phyloP scores from a whole-genome alignment of 148 eudicot genomes.

The Dysphania ambrosioides region DNA sequence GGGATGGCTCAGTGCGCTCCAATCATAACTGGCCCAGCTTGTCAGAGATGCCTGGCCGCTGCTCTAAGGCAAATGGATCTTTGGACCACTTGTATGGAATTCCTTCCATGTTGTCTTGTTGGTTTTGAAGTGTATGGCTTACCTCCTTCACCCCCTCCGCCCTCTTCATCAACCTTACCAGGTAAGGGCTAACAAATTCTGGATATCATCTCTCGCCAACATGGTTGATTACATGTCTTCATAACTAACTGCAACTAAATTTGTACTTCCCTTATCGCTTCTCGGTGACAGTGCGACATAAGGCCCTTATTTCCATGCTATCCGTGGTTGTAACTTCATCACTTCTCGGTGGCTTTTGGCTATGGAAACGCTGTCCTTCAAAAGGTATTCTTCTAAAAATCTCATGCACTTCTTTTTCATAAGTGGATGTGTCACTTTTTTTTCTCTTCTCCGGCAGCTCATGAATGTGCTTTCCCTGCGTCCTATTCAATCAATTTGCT shows the following conservation, averaged over 20 bases:
- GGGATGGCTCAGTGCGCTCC: slow-evolving; percentile 29
- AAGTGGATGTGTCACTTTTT: not conserved
- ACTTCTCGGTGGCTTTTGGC: slow-evolving; percentile 19
- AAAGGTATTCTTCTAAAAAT: not conserved
- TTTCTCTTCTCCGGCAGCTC: too few species aligned
- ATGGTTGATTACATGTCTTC: not conserved
- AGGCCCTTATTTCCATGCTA: slow-evolving; percentile 2
- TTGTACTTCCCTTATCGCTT: not conserved
- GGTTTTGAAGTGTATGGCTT: slow-evolving; percentile 22
- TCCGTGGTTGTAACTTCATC: slow-evolving; percentile 2
- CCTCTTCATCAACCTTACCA: slow-evolving; percentile 5
- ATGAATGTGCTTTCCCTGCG: too few species aligned
- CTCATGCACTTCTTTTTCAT: not conserved
- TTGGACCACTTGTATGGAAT: slow-evolving; percentile 23
- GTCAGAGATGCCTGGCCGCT: slow-evolving; percentile 26
- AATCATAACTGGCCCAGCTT: slow-evolving; percentile 23
- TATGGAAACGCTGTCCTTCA: slow-evolving; percentile 15
- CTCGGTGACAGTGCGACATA: slow-evolving; percentile 8
- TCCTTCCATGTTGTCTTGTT: slow-evolving; percentile 36
- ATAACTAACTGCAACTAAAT: not conserved
- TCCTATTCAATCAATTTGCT: not conserved
- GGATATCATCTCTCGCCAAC: not conserved
- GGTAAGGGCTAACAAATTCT: slow-evolving; percentile 1
- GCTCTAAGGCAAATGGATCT: slow-evolving; percentile 14
- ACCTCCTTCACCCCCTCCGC: not conserved